Base-by-base conservation (phyloP, 139 green algal genomes). In the Nannochloris sp. region DNA sequence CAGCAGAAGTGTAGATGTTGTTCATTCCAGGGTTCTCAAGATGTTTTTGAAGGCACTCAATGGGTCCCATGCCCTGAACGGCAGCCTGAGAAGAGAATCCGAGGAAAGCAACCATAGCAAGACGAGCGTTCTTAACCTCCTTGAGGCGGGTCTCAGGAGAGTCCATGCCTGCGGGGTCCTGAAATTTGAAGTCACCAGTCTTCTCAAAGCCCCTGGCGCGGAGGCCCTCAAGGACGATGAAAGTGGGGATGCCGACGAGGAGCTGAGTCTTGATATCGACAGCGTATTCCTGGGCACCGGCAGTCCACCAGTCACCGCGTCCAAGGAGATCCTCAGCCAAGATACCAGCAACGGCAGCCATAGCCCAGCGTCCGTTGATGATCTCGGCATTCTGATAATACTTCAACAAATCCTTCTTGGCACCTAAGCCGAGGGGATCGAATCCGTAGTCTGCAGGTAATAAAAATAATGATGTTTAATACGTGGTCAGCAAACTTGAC, bases 121-220 rank as follows among this genome's bases (percentile, higher is more conserved):
- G 72, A 58, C 61, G 65, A 54, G 86, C 92, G 77, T 98, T 98
- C 87, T 98, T 98, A 65, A 98, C 66, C 86, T 98, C 92, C 86
- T 94, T 96, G 31, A 91, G 60, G 44, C 79, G 75, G 68, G 86
- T 96, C 56, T 86, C 75, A n/a, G 81, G 61, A 64, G 55, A 76
- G 46, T 71, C 61, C 70, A 77, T 60, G 60, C 53, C 42, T 15
- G 57, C 14, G 46, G 76, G 76, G 76, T 83, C 76, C 30, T 77
- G 77, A 63, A 61, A 61, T 13, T 61, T 38, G 6, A 71, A 54
- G 46, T 81, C 80, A 68, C 88, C 88, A 30, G 86, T 90, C 76
- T 90, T 84, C 79, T 92, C 86, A 61, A 76, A 95, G 65, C 86
- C 88, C 71, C 85, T 64, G 67, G 79, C 90, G 54, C 90, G 79